Evolutionary conservation across 441 rosid genomes (phyloP), one percentile per base, ranked within the genome.

Genomic region (Geranium incanum): DNA sequence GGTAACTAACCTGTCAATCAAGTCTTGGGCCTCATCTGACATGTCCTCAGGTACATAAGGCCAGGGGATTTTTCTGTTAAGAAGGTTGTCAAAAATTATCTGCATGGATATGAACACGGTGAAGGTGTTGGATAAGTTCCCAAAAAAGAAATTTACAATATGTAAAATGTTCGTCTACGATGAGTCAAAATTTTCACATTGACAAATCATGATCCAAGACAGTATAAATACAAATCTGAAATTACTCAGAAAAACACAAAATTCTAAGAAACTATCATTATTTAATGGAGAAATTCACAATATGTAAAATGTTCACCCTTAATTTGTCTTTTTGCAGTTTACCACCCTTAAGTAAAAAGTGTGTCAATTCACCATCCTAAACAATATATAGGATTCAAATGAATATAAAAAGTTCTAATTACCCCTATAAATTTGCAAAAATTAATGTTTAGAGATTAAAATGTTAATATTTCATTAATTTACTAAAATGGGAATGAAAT

Each of bases 71-170:
- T 91, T 89, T 68, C 86, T 85, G 70, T 85, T 91, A 68, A 91
- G 92, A 80, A 91, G 89, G 79, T 91, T 91, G 81, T 91, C 89
- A 75, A 91, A 91, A 70, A 91, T 89, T 67, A 83, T 81, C 97
- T 89, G 91, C 73, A 80, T 48, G 70, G 52, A 57, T 74, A 69
- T 50, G 69, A 71, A 68, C 50, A 77, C 36, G 33, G 50, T 67
- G 48, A 76, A 76, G 48, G 70, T 74, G 57, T 68, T 57, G 67
- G 19, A 65, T 52, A 28, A 43, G 1, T 67, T 68, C 37, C 52
- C 6, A 13, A 21, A 37, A 23, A 19, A 59, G 28, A 68, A 52
- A 12, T 71, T 43, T 69, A 50, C 13, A 55, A 9, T 59, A 59
- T 15, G 64, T 15, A 6, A 19, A 59, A 59, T 7, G 11, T 5